Evolutionary conservation across 2,329 filamentous ascomycete genomes (phyloP).

Genomic region (Fulvia fulva): DNA sequence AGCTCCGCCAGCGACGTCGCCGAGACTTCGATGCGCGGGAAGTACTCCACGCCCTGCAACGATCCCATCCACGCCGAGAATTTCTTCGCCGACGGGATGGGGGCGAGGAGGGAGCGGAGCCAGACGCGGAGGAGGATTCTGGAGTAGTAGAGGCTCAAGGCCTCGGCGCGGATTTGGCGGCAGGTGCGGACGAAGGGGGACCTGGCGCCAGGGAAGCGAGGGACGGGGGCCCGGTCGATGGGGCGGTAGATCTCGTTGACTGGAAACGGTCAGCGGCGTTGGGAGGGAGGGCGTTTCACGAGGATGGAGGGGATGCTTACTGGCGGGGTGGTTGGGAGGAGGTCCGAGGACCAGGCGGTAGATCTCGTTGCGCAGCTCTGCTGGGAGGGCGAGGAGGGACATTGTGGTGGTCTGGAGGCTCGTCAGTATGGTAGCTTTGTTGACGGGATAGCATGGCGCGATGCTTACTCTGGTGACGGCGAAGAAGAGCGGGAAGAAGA

Average conservation of each 20-base stretch:
- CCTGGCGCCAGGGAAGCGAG: neutral
- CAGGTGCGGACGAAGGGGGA: neutral
- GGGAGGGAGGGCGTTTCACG: neutral
- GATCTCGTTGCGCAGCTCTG: neutral
- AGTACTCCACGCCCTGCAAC: neutral
- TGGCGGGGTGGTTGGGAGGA: neutral
- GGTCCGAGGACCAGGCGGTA: neutral
- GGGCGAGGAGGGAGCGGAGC: neutral
- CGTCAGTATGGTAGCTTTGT: neutral
- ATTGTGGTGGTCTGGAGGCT: neutral
- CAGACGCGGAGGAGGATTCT: neutral
- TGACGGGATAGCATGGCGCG: neutral
- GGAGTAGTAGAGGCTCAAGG: neutral
- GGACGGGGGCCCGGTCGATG: neutral
- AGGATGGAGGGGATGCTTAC: neutral
- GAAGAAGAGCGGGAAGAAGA: neutral
- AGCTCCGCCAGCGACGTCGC: neutral
- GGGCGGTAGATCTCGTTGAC: neutral
- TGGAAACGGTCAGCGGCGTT: neutral
- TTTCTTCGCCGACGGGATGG: neutral
- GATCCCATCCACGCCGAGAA: neutral
- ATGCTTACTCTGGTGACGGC: neutral
- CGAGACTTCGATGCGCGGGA: neutral
- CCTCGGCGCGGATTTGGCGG: neutral
- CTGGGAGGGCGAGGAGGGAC: neutral